Percentiles rank a stretch among this genome's conserved stretches.
phyloP scores from a whole-genome alignment of 805 yeast species.

The Candida pseudoglaebosa region DNA sequence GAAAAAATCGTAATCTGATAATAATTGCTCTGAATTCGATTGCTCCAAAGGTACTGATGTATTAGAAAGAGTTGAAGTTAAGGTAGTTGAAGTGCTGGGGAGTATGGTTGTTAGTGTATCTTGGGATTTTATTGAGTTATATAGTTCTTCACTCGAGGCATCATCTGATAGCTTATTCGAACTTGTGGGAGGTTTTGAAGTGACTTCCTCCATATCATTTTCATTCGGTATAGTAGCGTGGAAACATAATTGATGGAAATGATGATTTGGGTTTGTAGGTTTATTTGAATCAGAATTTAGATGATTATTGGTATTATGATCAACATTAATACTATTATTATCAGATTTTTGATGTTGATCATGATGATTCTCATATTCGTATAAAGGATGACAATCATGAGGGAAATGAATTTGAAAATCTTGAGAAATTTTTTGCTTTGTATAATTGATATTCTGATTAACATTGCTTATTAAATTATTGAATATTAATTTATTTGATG shows the following conservation, averaged over 20 bases:
- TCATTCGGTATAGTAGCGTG: slow-evolving; percentile 40
- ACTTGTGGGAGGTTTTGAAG: slow-evolving; percentile 1
- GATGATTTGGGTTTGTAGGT: no score
- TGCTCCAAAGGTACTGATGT: not conserved
- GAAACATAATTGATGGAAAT: slow-evolving; percentile 41
- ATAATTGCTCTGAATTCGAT: slow-evolving; percentile 10
- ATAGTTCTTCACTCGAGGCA: not conserved
- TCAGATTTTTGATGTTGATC: no score
- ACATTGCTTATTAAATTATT: slow-evolving; percentile 37
- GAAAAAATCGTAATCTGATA: slow-evolving; percentile 36
- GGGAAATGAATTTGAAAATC: slow-evolving; percentile 37
- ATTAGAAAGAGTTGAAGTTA: not conserved
- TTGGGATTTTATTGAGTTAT: not conserved
- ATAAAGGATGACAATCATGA: slow-evolving; percentile 31
- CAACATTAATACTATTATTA: not conserved
- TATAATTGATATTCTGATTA: slow-evolving; percentile 18
- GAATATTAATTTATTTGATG: slow-evolving; percentile 30
- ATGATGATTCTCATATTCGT: not conserved
- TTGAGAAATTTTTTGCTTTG: slow-evolving; percentile 10
- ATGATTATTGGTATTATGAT: slow-evolving; percentile 3
- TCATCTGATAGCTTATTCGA: no score
- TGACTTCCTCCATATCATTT: slow-evolving; percentile 2
- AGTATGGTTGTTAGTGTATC: not conserved
- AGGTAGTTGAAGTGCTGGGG: not conserved
- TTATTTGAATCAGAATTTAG: no score